Percentiles rank a stretch among this genome's conserved stretches.
phyloP scores from a whole-genome alignment of 176 grass and related monocot species.

The Thinopyrum elongatum region DNA sequence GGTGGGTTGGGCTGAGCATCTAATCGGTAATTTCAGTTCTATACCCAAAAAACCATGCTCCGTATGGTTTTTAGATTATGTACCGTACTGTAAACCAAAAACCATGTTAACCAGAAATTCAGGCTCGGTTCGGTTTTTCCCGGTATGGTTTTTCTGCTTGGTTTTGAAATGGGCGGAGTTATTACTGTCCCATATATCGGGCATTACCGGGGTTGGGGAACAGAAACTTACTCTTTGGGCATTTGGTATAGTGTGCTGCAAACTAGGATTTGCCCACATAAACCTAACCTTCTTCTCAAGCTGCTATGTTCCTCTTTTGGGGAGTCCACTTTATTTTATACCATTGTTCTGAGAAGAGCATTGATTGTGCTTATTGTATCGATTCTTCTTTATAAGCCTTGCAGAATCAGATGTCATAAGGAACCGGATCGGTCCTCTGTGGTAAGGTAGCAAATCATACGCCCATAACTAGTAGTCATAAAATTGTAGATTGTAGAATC shows the following conservation, averaged over 20 bases:
- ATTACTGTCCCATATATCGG: too few relatives aligned
- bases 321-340: background rate
- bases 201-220: background rate
- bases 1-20: too few relatives aligned
- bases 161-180: too few relatives aligned
- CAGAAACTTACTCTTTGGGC: background rate
- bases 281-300: background rate
- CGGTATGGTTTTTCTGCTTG: too few relatives aligned
- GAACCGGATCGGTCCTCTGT: background rate
- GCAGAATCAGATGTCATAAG: background rate
- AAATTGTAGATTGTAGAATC: background rate
- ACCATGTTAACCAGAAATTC: too few relatives aligned
- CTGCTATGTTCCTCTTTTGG: background rate
- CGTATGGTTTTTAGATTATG: too few relatives aligned
- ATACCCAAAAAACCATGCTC: too few relatives aligned
- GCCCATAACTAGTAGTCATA: background rate
- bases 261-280: background rate
- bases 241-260: background rate
- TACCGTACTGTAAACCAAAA: too few relatives aligned
- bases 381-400: background rate
- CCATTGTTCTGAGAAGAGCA: background rate
- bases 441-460: background rate
- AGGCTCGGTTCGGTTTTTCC: too few relatives aligned
- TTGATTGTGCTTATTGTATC: background rate
- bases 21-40: too few relatives aligned